These are phyloP conservation scores for Pestalotiopsis sp. DNA, from an alignment of 2,329 filamentous ascomycete genomes.

Conservation along the genomic window DNA sequence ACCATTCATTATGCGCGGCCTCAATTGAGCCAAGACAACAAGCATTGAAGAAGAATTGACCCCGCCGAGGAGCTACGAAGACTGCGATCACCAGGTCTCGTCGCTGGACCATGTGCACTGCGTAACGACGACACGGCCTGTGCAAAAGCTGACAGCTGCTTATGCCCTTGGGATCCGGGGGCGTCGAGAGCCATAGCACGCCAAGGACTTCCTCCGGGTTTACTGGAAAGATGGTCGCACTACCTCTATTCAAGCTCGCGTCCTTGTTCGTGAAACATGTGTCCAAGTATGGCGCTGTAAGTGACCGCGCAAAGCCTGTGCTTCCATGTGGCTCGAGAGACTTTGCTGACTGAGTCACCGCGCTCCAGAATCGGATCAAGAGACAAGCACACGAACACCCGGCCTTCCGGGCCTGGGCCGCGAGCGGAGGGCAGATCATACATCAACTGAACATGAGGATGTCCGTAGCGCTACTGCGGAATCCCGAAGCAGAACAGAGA, in stretches of 20 bases:
- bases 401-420: slow-evolving; percentile 62
- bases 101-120: not conserved
- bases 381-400: slow-evolving; percentile 67
- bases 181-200: not conserved
- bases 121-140: not conserved
- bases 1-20: not conserved
- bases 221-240: slow-evolving; percentile 57
- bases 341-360: not conserved
- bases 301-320: slow-evolving; percentile 28
- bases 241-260: slow-evolving; percentile 70
- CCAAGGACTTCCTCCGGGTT: slow-evolving; percentile 9
- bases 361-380: slow-evolving; percentile 66
- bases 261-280: slow-evolving; percentile 66
- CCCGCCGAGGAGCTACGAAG: not conserved
- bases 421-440: slow-evolving; percentile 64
- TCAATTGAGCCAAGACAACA: not conserved
- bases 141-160: not conserved
- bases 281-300: slow-evolving; percentile 71
- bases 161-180: slow-evolving; percentile 11
- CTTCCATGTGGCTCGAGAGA: not conserved
- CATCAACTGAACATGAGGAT: slow-evolving; percentile 71
- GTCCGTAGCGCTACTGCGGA: slow-evolving; percentile 61
- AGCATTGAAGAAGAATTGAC: not conserved
- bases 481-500: slow-evolving; percentile 58
- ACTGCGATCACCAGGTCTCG: not conserved